phyloP scores from a whole-genome alignment of 2,329 filamentous ascomycete genomes.

The Alternaria sp. region DNA sequence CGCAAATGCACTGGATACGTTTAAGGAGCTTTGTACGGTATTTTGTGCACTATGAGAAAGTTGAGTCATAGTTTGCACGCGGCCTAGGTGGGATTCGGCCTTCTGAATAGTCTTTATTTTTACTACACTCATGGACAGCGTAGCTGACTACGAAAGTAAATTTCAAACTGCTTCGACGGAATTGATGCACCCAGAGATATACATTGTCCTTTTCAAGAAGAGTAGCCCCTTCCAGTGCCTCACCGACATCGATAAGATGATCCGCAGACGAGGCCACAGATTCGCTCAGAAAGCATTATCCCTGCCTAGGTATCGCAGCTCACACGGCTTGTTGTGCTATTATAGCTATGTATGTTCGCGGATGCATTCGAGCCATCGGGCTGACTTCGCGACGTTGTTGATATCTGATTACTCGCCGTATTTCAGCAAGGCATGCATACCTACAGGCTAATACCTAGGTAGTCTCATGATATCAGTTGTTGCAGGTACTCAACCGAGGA shows the following conservation, averaged over 20 bases:
- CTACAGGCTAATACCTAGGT: not conserved
- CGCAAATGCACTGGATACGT: not conserved
- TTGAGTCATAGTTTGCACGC: not conserved
- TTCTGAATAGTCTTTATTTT: not conserved
- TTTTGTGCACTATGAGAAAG: not conserved
- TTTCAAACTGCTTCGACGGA: not conserved
- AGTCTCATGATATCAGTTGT: not conserved
- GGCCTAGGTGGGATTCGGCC: not conserved
- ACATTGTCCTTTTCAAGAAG: not conserved
- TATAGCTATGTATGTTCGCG: not conserved
- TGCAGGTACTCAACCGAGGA: not conserved
- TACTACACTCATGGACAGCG: not conserved
- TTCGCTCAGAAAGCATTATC: not conserved
- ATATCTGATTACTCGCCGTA: not conserved
- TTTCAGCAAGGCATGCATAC: not conserved
- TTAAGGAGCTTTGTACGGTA: fast-evolving
- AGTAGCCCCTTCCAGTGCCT: not conserved
- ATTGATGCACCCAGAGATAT: not conserved
- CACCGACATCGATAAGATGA: not conserved
- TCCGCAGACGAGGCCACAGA: not conserved
- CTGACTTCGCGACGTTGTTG: not conserved
- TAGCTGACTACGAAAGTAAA: not conserved
- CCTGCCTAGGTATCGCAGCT: not conserved
- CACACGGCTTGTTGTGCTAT: not conserved
- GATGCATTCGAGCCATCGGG: not conserved